Conservation (phyloP, 2,329 filamentous ascomycete genomes). For the Colletotrichum tabaci region DNA sequence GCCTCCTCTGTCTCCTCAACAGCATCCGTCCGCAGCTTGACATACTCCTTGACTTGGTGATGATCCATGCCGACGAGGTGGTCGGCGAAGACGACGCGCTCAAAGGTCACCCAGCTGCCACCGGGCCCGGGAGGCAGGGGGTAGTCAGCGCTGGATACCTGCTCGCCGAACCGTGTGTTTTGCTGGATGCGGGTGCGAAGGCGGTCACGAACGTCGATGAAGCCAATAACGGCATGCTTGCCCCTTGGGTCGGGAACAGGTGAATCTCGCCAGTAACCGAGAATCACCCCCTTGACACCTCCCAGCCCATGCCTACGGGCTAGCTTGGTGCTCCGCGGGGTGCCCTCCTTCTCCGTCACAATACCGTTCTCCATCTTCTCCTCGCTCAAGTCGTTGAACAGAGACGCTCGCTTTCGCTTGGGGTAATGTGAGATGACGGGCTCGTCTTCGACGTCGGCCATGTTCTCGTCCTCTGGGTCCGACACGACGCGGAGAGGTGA, state of each 20-base stretch:
- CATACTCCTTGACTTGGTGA: slow-evolving; percentile 74
- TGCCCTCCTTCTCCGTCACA: slow-evolving; percentile 49
- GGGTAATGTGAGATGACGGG: slow-evolving; percentile 60
- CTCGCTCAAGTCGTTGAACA: slow-evolving; percentile 66
- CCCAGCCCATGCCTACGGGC: slow-evolving; percentile 43
- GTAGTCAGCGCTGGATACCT: slow-evolving; percentile 54
- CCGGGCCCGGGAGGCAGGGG: slow-evolving; percentile 71
- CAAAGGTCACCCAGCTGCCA: slow-evolving; percentile 76
- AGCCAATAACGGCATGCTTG: slow-evolving; percentile 74
- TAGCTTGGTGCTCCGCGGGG: slow-evolving; percentile 35
- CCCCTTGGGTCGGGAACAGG: slow-evolving; percentile 61
- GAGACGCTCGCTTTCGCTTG: slow-evolving; percentile 67
- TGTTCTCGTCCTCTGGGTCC: slow-evolving; percentile 60
- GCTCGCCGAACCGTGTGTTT: slow-evolving; percentile 63
- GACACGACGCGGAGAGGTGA: slow-evolving; percentile 53
- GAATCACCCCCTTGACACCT: slow-evolving; percentile 62
- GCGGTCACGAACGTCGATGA: slow-evolving; percentile 73
- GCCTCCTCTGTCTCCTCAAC: slow-evolving; percentile 57
- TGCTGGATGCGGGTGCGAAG: slow-evolving; percentile 72
- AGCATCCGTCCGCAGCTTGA: slow-evolving; percentile 65
- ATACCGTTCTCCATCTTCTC: slow-evolving; percentile 59
- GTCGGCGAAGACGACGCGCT: slow-evolving; percentile 70
- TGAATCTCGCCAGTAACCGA: slow-evolving; percentile 75
- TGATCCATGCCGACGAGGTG: slow-evolving; percentile 71
- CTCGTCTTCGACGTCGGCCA: slow-evolving; percentile 59